Percentiles rank a stretch among this genome's conserved stretches.
Evolutionary conservation across 768 basidiomycete species (phyloP).

Genomic region (Suillus brevipes): DNA sequence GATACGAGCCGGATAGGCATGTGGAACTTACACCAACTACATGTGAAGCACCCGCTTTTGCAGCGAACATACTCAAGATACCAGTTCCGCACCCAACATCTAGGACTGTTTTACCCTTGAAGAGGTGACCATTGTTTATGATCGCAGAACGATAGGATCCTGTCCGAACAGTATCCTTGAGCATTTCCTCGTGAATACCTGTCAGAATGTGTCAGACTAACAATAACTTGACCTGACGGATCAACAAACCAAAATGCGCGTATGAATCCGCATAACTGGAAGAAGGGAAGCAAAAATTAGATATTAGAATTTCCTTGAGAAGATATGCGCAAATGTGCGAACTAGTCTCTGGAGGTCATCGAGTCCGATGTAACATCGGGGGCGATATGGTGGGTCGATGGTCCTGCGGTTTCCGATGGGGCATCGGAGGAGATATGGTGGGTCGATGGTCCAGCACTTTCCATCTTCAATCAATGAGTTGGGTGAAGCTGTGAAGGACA

Average conservation of each 20-base stretch:
- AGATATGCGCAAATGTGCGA: constrained; percentile 42
- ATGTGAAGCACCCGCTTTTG: constrained; percentile 90
- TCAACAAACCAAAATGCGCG: constrained; percentile 81
- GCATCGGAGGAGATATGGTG: constrained; percentile 11
- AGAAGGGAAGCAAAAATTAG: constrained; percentile 31
- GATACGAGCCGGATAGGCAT: constrained; percentile 7
- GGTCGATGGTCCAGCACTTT: constrained; percentile 32
- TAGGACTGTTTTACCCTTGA: constrained; percentile 95
- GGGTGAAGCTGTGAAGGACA: not conserved
- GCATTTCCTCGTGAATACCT: constrained; percentile 99
- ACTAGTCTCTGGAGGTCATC: constrained; percentile 92
- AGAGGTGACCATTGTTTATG: constrained; percentile 90
- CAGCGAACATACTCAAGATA: constrained; percentile 97
- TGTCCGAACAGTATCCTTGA: constrained; percentile 95
- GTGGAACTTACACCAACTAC: constrained; percentile 78
- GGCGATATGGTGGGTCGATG: constrained; percentile 23
- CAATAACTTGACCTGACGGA: not conserved
- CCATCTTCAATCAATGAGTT: constrained; percentile 23
- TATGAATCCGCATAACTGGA: constrained; percentile 93
- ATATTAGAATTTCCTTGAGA: constrained; percentile 37
- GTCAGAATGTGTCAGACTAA: constrained; percentile 8
- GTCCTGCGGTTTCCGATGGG: constrained; percentile 26
- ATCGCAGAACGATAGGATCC: constrained; percentile 94
- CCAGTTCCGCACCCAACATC: constrained; percentile 99
- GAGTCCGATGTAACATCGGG: constrained; percentile 32